Evolutionary conservation across 2,329 filamentous ascomycete genomes (phyloP), one percentile per base, ranked within the genome.

Genomic region (Onygena corvina): DNA sequence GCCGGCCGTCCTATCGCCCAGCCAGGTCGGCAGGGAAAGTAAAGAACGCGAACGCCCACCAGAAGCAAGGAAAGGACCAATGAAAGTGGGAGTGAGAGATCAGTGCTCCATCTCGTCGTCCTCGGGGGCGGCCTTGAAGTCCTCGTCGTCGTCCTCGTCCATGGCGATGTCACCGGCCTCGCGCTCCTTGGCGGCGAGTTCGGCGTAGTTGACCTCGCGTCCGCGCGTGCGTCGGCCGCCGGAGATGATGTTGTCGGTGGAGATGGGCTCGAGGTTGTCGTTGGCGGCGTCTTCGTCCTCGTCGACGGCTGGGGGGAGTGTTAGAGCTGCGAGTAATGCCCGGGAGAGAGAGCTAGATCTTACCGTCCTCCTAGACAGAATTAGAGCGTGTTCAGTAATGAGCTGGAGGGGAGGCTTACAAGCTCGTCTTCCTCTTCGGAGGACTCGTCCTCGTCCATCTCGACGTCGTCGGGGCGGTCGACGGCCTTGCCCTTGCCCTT

Each of bases 401-500:
- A 18, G 23, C 16, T 16, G 6, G 27, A 46, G 4, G 11, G 20
- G n/a, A 5, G 16, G 60, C 63, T 52, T 56, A 70, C 67, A 50
- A 64, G 54, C 50, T 67, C 65, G 47, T 70, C 67, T 27, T 64
- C 56, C 50, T 67, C 65, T 50, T 69, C 67, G 31, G 74, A 77
- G 57, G 71, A 72, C 25, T 86, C 83, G 27, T 84, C 83, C 59
- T 87, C 83, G 38, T 83, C 84, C 77, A 87, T 84, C 62, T 75
- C 75, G 61, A 79, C 70, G 58, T 84, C 79, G 57, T 80, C 71
- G 35, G 67, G 66, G 46, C 71, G 64, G 46, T 79, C 76, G 34
- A 71, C 64, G 34, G 78, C 81, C 75, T 94, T 94, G 72, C 87
- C 87, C 76, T 94, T 94, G 69, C 86, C 86, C 76, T 94, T 94